A percentile compares a stretch with the other conserved stretches of the same genome.
Conservation (phyloP, 2,329 filamentous ascomycete genomes). For the Pyricularia grisea region DNA sequence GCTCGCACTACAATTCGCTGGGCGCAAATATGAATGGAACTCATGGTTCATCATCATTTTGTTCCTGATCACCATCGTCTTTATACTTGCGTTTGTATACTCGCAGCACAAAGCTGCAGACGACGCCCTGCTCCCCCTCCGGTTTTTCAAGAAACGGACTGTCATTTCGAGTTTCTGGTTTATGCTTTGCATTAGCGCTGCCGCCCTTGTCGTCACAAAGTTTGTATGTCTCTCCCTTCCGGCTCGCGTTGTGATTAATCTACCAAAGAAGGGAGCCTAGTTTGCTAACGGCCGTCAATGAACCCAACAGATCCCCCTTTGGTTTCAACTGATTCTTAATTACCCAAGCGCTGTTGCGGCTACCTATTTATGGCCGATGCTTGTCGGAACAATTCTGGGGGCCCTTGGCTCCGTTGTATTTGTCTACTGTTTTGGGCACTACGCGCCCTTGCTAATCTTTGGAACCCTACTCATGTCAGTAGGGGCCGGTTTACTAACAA, state of each 20-base stretch:
- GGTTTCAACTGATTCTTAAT: conserved; percentile 37
- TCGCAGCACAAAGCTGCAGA: conserved; percentile 2
- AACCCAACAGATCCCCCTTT: conserved; percentile 31
- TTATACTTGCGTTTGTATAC: conserved; percentile 1
- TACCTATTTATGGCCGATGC: conserved; percentile 30
- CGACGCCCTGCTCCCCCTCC: conserved; percentile 27
- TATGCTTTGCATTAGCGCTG: conserved; percentile 21
- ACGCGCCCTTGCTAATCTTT: conserved; percentile 31
- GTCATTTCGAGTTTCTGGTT: conserved; percentile 25
- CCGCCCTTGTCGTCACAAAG: conserved; percentile 7
- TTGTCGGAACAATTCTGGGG: conserved; percentile 29
- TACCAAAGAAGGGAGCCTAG: not conserved
- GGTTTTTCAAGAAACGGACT: conserved; percentile 30
- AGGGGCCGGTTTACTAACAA: conserved; percentile 30
- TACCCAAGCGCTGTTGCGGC: conserved; percentile 30
- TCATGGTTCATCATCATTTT: conserved; percentile 26
- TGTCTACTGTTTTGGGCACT: conserved; percentile 30
- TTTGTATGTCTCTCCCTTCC: conserved; percentile 12
- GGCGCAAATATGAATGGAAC: conserved; percentile 27
- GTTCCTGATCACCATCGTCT: conserved; percentile 21
- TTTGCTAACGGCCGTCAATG: not conserved
- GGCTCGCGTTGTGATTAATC: not conserved
- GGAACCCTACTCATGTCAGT: conserved; percentile 26
- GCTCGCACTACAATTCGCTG: conserved; percentile 38
- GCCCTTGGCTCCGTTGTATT: conserved; percentile 28